phyloP scores from a whole-genome alignment of 306 rosid species.

The Oxytropis ochrocephala region DNA sequence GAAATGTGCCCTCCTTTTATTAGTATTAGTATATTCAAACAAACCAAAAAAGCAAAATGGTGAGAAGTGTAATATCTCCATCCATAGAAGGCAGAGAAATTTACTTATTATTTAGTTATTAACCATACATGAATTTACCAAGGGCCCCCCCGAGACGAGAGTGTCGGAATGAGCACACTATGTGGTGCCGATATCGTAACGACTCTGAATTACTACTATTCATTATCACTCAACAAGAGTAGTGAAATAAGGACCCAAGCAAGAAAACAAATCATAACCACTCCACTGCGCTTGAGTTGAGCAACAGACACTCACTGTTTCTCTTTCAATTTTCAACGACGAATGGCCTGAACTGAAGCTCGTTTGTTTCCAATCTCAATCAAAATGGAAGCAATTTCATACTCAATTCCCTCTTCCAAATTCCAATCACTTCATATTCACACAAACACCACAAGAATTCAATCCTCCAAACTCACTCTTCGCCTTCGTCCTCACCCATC shows the following conservation, averaged over 20 bases:
- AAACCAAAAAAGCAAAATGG: too few species aligned
- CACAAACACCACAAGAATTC: conserved; percentile 12
- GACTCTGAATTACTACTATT: conserved; percentile 21
- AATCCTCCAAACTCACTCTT: conserved; percentile 26
- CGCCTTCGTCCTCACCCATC: conserved; percentile 10
- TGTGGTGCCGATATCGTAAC: conserved; percentile 45
- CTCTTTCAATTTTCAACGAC: background rate
- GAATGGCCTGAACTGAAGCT: conserved; percentile 29
- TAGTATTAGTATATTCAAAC: too few species aligned
- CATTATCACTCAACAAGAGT: background rate
- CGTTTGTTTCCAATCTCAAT: conserved; percentile 2
- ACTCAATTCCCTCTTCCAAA: conserved; percentile 30
- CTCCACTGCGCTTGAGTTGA: background rate
- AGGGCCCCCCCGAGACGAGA: background rate
- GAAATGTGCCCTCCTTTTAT: too few species aligned
- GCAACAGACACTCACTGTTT: too few species aligned
- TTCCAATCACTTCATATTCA: conserved; percentile 27
- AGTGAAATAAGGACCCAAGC: background rate
- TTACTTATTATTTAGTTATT: too few species aligned
- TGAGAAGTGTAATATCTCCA: too few species aligned
- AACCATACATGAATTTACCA: background rate
- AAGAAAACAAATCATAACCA: background rate
- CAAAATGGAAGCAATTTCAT: conserved; percentile 51
- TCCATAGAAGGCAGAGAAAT: too few species aligned
- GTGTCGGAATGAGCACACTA: conserved; percentile 32